Conservation (phyloP, 192 early-diverging fungal genomes). For the Coemansia sp. region DNA sequence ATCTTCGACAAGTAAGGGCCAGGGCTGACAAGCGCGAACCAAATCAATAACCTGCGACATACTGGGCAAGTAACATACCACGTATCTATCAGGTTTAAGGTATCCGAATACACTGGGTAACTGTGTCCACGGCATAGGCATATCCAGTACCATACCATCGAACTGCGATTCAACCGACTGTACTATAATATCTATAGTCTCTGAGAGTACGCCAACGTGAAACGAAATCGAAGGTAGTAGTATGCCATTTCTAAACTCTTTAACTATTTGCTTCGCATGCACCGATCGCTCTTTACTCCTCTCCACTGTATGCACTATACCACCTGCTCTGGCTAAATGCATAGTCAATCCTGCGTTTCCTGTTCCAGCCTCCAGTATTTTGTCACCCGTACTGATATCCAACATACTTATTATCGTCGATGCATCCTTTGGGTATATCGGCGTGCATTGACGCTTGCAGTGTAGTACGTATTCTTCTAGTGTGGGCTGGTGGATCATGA, state of each 20-base stretch:
- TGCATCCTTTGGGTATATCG: constrained; percentile 74
- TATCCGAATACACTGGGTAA: constrained; percentile 25
- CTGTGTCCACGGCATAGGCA: constrained; percentile 53
- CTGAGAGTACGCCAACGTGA: constrained; percentile 40
- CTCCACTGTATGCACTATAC: constrained; percentile 63
- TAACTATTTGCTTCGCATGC: constrained; percentile 59
- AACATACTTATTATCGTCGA: constrained; percentile 56
- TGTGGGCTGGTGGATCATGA: constrained; percentile 46
- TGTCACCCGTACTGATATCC: constrained; percentile 61
- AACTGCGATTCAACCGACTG: constrained; percentile 10
- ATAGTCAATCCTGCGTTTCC: constrained; percentile 70
- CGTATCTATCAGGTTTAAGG: constrained; percentile 38
- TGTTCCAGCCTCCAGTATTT: constrained; percentile 70
- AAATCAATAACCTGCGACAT: constrained; percentile 56
- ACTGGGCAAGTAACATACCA: constrained; percentile 49
- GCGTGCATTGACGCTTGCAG: constrained; percentile 41
- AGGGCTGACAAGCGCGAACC: constrained; percentile 15
- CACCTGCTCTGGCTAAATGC: constrained; percentile 61
- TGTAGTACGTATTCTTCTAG: constrained; percentile 35
- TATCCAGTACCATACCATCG: constrained; percentile 43
- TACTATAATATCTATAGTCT: constrained; percentile 15
- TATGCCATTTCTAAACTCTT: constrained; percentile 57
- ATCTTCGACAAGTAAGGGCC: constrained; percentile 48
- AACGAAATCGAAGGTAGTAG: constrained; percentile 55
- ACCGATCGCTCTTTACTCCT: constrained; percentile 40